Evolutionary conservation across 2,329 filamentous ascomycete species (phyloP), one percentile per base, ranked within the genome.

Genomic region (Rutstroemia sp.): DNA sequence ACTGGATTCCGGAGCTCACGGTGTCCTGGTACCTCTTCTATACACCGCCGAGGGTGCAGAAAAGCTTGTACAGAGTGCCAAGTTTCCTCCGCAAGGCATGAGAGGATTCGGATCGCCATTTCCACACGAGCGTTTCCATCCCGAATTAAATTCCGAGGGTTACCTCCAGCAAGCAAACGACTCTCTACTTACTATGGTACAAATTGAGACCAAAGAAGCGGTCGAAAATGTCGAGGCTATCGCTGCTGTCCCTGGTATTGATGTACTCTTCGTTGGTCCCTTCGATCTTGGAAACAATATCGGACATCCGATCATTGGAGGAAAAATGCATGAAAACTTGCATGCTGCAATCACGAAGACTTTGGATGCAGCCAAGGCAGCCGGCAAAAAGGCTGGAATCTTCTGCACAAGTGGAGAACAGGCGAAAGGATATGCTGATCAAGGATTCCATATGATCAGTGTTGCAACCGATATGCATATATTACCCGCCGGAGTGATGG

Each of bases 371-470:
- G 78, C 81, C 3, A 74, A 76, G 51, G 78, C 75, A 59, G 78
- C 84, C 10, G 84, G 83, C 19, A 88, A 87, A 71, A 86, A 85
- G 73, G 78, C 78, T 5, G 86, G 81, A 21, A 81, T 84, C 47
- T 84, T 78, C 64, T 78, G 79, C 58, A 76, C 75, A 2, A 75
- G 72, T 47, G 78, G 78, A n/a, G 76, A 78, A 60, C 80, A 84
- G 66, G 78, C 78, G 1, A 79, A 74, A 63, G 57, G 65, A 52
- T 83, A 78, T 63, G 79, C 76, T 5, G 76, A 80, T 4, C 75
- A 76, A 62, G 82, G 81, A 0, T 85, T 82, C 61, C 78, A 83
- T 64, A 84, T 85, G 80, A 76, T 84, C 61, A 81, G 75, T 59
- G 77, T 78, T 4, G 77, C 78, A 16, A 77, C 80, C 2, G 82